Percentiles rank a stretch among this genome's conserved stretches.
Evolutionary conservation across 2,329 filamentous ascomycete species (phyloP).

Genomic region (Trichophyton rubrum): DNA sequence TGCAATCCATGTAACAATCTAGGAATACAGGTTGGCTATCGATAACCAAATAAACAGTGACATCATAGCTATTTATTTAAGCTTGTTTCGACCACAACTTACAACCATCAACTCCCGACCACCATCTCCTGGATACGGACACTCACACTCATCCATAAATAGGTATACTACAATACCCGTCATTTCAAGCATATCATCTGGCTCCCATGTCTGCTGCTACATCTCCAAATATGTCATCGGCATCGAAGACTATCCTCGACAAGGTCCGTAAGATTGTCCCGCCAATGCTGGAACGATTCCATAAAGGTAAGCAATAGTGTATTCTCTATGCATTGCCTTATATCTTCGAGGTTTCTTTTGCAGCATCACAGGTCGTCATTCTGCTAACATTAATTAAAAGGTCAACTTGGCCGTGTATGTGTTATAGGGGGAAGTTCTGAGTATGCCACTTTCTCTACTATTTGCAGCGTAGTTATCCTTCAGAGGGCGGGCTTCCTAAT

Average conservation of each 20-base stretch:
- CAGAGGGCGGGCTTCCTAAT: too few relatives aligned
- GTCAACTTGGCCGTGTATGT: constrained; percentile 79
- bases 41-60: neutral
- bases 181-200: neutral
- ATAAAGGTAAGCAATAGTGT: constrained; percentile 57
- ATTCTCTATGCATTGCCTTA: neutral
- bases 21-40: neutral
- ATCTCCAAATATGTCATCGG: constrained; percentile 43
- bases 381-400: constrained; percentile 35
- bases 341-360: neutral
- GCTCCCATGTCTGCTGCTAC: neutral
- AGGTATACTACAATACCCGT: neutral
- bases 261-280: constrained; percentile 85
- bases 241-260: constrained; percentile 61
- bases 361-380: neutral
- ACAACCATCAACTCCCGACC: neutral
- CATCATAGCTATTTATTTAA: neutral
- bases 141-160: neutral
- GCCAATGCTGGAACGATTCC: constrained; percentile 87
- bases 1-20: neutral
- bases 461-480: too few relatives aligned
- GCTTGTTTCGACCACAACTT: neutral
- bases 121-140: neutral
- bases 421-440: constrained; percentile 93
- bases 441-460: constrained; percentile 20